phyloP scores from a whole-genome alignment of 2,329 filamentous ascomycete species.

The Rhynchosporium agropyri region DNA sequence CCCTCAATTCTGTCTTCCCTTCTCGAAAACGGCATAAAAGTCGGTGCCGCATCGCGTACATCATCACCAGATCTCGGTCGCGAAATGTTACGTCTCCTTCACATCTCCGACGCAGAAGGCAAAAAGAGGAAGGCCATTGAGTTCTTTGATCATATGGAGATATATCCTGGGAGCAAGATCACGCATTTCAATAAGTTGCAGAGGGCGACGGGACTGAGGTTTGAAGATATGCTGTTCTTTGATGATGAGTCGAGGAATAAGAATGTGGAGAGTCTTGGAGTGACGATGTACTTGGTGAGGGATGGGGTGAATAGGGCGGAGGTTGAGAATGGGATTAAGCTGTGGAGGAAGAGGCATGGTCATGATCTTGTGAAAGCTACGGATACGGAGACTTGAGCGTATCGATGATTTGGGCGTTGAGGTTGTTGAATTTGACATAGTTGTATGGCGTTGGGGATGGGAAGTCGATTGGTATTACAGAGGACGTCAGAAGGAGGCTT shows the following conservation, averaged over 20 bases:
- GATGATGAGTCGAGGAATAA: constrained; percentile 88
- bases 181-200: constrained; percentile 78
- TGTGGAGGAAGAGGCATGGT: constrained; percentile 71
- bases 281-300: constrained; percentile 68
- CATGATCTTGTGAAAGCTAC: constrained; percentile 24
- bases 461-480: too few species aligned
- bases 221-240: constrained; percentile 91
- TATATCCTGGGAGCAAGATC: constrained; percentile 80
- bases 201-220: constrained; percentile 69
- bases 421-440: background rate
- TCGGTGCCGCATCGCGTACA: constrained; percentile 82
- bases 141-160: constrained; percentile 64
- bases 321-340: constrained; percentile 75
- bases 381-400: constrained; percentile 2
- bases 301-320: constrained; percentile 78
- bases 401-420: constrained; percentile 17
- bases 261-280: constrained; percentile 77
- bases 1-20: constrained; percentile 64
- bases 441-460: background rate
- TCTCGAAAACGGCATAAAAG: constrained; percentile 49
- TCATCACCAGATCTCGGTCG: constrained; percentile 76
- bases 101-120: constrained; percentile 48
- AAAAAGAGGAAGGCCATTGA: constrained; percentile 53
- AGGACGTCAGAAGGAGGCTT: too few species aligned
- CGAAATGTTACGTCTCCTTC: constrained; percentile 77